Conservation (phyloP, 352 stramenopile species). For the Pythium brachiatum region DNA sequence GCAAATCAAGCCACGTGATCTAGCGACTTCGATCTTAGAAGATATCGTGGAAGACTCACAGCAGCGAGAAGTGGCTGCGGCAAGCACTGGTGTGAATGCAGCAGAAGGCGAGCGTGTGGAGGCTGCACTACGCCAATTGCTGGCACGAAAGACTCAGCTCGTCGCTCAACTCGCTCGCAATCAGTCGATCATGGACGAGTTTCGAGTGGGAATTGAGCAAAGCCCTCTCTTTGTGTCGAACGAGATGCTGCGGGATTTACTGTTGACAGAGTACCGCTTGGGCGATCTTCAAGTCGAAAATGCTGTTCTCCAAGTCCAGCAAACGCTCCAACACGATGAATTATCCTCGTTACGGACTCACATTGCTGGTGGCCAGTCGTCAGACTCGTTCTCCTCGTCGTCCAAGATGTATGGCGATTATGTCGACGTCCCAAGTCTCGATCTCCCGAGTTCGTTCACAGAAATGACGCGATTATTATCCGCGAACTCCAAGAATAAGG, state of each 20-base stretch:
- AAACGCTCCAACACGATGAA: constrained; percentile 28
- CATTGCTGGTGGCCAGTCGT: background rate
- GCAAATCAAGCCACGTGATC: constrained; percentile 1
- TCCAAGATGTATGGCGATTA: constrained; percentile 4
- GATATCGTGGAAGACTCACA: constrained; percentile 13
- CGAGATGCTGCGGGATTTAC: constrained; percentile 53
- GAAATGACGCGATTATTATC: constrained; percentile 19
- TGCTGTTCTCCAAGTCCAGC: constrained; percentile 59
- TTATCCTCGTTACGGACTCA: constrained; percentile 2
- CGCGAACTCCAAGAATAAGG: background rate
- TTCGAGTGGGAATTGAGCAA: constrained; percentile 46
- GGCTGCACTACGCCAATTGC: constrained; percentile 11
- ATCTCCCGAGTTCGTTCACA: constrained; percentile 6
- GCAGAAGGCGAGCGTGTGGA: constrained; percentile 3
- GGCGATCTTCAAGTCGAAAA: constrained; percentile 91
- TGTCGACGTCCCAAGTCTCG: constrained; percentile 1
- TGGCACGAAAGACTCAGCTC: constrained; percentile 23
- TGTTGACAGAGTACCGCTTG: constrained; percentile 86
- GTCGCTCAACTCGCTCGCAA: constrained; percentile 33
- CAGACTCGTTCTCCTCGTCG: background rate
- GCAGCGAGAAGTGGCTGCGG: background rate
- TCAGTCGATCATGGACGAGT: constrained; percentile 55
- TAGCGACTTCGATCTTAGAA: constrained; percentile 15
- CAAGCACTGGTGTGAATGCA: background rate
- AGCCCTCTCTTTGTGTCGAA: constrained; percentile 41